phyloP scores from a whole-genome alignment of 257 asterid species.

The Parsonsia alboflavescens region DNA sequence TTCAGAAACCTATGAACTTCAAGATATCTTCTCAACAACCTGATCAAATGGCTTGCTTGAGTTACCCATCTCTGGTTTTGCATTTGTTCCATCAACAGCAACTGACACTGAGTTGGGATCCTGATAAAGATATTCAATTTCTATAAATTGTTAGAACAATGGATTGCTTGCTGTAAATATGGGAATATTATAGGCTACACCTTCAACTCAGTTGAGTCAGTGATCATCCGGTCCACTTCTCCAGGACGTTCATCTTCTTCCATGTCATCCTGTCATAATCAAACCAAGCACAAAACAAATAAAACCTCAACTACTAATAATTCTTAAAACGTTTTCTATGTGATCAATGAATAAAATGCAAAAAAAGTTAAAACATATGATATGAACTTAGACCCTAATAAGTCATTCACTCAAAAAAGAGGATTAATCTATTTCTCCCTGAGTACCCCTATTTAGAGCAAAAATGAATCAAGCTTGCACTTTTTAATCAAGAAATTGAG shows the following conservation, averaged over 20 bases:
- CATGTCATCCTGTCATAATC: conserved; percentile 29
- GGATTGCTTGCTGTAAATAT: conserved; percentile 6
- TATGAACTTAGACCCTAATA: neutral
- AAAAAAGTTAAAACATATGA: neutral
- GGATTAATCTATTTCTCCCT: neutral
- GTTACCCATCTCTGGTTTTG: conserved; percentile 29
- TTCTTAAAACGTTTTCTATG: neutral
- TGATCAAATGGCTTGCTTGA: conserved; percentile 33
- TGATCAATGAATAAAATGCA: neutral
- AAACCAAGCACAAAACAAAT: neutral
- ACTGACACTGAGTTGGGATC: conserved; percentile 19
- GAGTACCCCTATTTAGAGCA: neutral
- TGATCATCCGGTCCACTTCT: conserved; percentile 20
- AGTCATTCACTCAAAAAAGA: neutral
- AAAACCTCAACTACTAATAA: neutral
- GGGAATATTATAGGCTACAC: conserved; percentile 10
- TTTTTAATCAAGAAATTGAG: neutral
- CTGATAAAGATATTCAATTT: conserved; percentile 23
- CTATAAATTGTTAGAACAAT: neutral
- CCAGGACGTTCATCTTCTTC: conserved; percentile 23
- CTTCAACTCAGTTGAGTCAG: conserved; percentile 27
- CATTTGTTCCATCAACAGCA: conserved; percentile 25
- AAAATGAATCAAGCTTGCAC: neutral
- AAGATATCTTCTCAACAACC: conserved; percentile 18
- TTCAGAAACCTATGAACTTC: neutral